A percentile compares a stretch with the other conserved stretches of the same genome.
Evolutionary conservation across 441 rosid genomes (phyloP).

Genomic region (Adansonia rubrostipa): DNA sequence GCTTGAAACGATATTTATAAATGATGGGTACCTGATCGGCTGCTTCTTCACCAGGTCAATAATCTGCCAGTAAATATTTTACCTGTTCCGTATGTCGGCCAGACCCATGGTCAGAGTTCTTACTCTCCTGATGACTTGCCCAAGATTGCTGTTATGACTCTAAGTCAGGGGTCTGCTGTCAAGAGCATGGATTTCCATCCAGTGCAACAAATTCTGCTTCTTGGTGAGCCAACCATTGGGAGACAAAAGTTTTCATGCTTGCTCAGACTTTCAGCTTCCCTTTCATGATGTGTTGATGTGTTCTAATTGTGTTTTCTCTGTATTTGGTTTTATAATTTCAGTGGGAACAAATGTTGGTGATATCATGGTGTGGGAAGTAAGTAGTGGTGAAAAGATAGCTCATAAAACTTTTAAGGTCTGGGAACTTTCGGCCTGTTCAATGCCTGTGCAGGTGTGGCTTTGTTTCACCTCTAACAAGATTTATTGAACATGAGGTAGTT

Average conservation of each 20-base stretch:
- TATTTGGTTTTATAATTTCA: conserved; percentile 40
- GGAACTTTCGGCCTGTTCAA: conserved; percentile 60
- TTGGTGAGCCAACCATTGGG: conserved; percentile 49
- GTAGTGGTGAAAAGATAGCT: conserved; percentile 63
- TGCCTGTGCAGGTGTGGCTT: conserved; percentile 62
- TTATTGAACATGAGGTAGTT: conserved; percentile 20
- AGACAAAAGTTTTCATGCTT: conserved; percentile 16
- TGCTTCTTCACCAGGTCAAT: conserved; percentile 49
- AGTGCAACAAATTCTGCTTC: conserved; percentile 65
- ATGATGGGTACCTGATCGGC: conserved; percentile 20
- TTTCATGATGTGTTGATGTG: conserved; percentile 22
- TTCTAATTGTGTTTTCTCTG: conserved; percentile 13
- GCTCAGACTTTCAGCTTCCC: conserved; percentile 16
- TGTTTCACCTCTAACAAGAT: conserved; percentile 27
- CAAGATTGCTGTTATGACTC: conserved; percentile 55
- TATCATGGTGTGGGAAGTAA: conserved; percentile 74
- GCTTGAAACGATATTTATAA: conserved; percentile 11
- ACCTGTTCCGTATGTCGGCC: conserved; percentile 62
- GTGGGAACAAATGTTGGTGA: conserved; percentile 87
- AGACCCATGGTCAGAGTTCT: conserved; percentile 72
- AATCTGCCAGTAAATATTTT: conserved; percentile 69
- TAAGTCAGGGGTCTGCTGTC: conserved; percentile 66
- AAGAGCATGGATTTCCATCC: conserved; percentile 94
- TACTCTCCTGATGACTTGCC: conserved; percentile 76
- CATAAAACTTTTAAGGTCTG: conserved; percentile 65